Conservation (phyloP, 1,284 basidiomycete species). For the Ceratobasidium sp. region DNA sequence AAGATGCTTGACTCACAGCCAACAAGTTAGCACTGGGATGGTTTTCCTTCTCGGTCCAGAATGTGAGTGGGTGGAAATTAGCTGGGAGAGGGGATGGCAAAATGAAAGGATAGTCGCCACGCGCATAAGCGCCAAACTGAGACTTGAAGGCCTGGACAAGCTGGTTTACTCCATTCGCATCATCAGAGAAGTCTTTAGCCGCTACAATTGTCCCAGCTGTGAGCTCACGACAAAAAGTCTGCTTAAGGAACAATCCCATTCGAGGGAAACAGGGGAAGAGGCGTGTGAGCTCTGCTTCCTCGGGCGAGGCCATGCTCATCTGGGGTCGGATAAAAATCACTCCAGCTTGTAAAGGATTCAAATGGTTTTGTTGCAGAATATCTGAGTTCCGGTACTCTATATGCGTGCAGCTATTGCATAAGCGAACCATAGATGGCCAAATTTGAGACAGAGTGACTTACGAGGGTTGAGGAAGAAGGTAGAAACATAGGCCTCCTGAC, state of each 20-base stretch:
- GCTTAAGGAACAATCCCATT: constrained; percentile 7
- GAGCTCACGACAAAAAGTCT: constrained; percentile 8
- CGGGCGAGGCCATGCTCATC: not conserved
- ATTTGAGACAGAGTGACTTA: not conserved
- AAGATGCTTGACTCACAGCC: not conserved
- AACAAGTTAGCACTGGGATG: not conserved
- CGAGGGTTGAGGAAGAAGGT: constrained; percentile 38
- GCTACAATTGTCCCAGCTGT: constrained; percentile 5
- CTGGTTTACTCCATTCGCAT: not conserved
- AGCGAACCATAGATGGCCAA: not conserved
- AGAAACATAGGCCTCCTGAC: constrained; percentile 32
- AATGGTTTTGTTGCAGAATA: constrained; percentile 1
- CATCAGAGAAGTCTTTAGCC: not conserved
- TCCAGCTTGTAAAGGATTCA: not conserved
- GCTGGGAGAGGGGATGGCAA: not conserved
- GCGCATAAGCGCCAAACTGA: constrained; percentile 20
- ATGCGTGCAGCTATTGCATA: not conserved
- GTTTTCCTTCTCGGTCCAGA: not conserved
- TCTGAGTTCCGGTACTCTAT: not conserved
- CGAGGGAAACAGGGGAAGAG: constrained; percentile 1
- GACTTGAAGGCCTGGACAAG: constrained; percentile 13
- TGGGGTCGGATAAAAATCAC: not conserved
- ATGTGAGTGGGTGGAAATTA: not conserved
- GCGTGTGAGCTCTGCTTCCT: not conserved
- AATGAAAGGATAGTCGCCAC: constrained; percentile 11